These are phyloP conservation scores for Dendrobium chrysotoxum DNA, from an alignment of 106 monocot genomes.

Conservation along the genomic window DNA sequence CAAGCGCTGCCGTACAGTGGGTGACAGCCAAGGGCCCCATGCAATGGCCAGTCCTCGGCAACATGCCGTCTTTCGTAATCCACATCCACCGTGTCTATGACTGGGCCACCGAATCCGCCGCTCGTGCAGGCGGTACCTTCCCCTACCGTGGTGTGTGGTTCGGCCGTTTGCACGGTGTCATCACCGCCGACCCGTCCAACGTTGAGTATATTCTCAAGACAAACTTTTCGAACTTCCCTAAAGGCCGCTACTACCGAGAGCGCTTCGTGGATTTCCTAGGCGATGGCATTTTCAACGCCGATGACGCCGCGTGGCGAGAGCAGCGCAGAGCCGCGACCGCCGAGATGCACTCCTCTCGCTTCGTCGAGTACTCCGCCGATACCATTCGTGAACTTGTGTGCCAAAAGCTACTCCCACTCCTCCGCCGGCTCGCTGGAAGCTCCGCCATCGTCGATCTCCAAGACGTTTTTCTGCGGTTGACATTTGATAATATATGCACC, in stretches of 20 bases:
- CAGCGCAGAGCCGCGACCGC: slow-evolving; percentile 65
- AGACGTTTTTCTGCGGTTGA: slow-evolving; percentile 79
- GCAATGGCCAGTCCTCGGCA: slow-evolving; percentile 76
- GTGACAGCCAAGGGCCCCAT: slow-evolving; percentile 48
- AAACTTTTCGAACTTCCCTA: slow-evolving; percentile 79
- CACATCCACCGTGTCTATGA: slow-evolving; percentile 52
- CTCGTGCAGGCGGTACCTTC: slow-evolving; percentile 57
- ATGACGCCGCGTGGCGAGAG: slow-evolving; percentile 52
- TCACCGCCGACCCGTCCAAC: slow-evolving; percentile 55
- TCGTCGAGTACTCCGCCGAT: slow-evolving; percentile 32
- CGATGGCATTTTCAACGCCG: slow-evolving; percentile 94
- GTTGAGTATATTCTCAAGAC: slow-evolving; percentile 83
- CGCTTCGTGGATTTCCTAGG: slow-evolving; percentile 81
- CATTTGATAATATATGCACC: slow-evolving; percentile 86
- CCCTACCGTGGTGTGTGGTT: slow-evolving; percentile 64
- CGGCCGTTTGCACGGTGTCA: slow-evolving; percentile 38
- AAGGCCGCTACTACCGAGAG: slow-evolving; percentile 73
- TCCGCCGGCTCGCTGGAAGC: slow-evolving; percentile 10
- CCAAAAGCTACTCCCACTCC: slow-evolving; percentile 37
- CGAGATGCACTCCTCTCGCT: slow-evolving; percentile 80
- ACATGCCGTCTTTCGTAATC: slow-evolving; percentile 42
- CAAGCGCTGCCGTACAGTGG: slow-evolving; percentile 23
- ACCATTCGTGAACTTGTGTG: slow-evolving; percentile 44
- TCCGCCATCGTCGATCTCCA: slow-evolving; percentile 40
- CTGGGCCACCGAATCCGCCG: slow-evolving; percentile 43